phyloP scores from a whole-genome alignment of 2,329 filamentous ascomycete species.

The Periconia digitata region DNA sequence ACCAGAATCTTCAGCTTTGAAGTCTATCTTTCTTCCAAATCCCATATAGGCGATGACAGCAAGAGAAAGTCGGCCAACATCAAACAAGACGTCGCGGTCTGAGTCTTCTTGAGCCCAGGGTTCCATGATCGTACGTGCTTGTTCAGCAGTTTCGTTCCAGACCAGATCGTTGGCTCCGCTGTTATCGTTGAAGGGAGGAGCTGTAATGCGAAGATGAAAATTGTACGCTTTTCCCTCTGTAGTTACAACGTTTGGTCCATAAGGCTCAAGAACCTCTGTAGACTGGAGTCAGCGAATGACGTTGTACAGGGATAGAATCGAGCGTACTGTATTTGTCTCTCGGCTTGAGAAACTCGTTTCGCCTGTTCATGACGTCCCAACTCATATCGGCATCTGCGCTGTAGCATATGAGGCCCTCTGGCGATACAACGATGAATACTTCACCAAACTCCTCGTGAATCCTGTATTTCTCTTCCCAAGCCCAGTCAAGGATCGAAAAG shows the following conservation, averaged over 20 bases:
- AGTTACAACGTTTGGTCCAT: conserved; percentile 4
- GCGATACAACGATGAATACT: conserved; percentile 3
- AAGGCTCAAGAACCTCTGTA: conserved; percentile 5
- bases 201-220: conserved; percentile 4
- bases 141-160: conserved; percentile 1
- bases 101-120: background rate
- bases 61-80: conserved; percentile 1
- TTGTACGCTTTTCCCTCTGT: background rate
- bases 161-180: conserved; percentile 1
- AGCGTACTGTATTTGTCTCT: conserved; percentile 4
- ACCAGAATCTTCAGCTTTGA: background rate
- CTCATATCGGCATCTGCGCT: background rate
- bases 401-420: conserved; percentile 4
- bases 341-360: conserved; percentile 2
- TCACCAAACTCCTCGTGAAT: conserved; percentile 3
- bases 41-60: conserved; percentile 3
- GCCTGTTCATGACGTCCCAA: background rate
- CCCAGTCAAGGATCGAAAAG: conserved; percentile 2
- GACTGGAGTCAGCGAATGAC: background rate
- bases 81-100: background rate
- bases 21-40: conserved; percentile 1
- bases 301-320: background rate
- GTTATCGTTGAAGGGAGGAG: background rate
- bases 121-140: background rate
- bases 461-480: conserved; percentile 2